phyloP scores from a whole-genome alignment of 1,139 yeast genomes.

The Suhomyces taliae region DNA sequence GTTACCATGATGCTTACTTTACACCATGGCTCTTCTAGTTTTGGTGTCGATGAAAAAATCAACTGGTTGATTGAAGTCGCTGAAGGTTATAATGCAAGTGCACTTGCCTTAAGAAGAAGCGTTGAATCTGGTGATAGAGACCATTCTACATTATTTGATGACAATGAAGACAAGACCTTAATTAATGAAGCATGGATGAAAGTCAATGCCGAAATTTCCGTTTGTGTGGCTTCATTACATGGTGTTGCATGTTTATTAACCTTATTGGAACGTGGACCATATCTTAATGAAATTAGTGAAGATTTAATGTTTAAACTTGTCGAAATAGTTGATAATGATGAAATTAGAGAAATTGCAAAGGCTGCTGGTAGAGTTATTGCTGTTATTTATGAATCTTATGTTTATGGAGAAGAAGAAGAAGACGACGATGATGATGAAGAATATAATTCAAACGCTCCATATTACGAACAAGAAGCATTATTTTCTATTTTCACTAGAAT shows the following conservation, averaged over 20 bases:
- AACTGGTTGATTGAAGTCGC: slow-evolving; percentile 46
- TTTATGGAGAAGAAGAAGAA: slow-evolving; percentile 38
- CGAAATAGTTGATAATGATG: slow-evolving; percentile 45
- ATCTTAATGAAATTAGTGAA: slow-evolving; percentile 43
- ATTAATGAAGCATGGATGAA: slow-evolving; percentile 35
- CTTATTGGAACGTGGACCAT: slow-evolving; percentile 38
- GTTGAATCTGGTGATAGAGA: slow-evolving; percentile 46
- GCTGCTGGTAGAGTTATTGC: slow-evolving; percentile 66
- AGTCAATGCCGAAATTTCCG: slow-evolving; percentile 36
- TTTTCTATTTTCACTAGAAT: slow-evolving; percentile 45
- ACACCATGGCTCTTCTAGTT: slow-evolving; percentile 50
- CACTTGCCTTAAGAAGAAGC: slow-evolving; percentile 33
- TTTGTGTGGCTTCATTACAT: slow-evolving; percentile 47
- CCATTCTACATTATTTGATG: slow-evolving; percentile 43
- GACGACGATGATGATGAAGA: slow-evolving; percentile 36
- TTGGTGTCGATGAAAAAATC: slow-evolving; percentile 49
- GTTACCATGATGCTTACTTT: slow-evolving; percentile 44
- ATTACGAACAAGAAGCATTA: slow-evolving; percentile 57
- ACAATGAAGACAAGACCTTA: slow-evolving; percentile 38
- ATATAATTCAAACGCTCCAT: slow-evolving; percentile 52
- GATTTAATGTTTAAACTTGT: slow-evolving; percentile 40
- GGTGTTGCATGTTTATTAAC: slow-evolving; percentile 51
- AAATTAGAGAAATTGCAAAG: slow-evolving; percentile 39
- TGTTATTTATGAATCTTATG: slow-evolving; percentile 58
- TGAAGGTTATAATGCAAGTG: slow-evolving; percentile 44